Conservation (phyloP, 1,284 basidiomycete genomes). For the Bondarzewia mesenterica region DNA sequence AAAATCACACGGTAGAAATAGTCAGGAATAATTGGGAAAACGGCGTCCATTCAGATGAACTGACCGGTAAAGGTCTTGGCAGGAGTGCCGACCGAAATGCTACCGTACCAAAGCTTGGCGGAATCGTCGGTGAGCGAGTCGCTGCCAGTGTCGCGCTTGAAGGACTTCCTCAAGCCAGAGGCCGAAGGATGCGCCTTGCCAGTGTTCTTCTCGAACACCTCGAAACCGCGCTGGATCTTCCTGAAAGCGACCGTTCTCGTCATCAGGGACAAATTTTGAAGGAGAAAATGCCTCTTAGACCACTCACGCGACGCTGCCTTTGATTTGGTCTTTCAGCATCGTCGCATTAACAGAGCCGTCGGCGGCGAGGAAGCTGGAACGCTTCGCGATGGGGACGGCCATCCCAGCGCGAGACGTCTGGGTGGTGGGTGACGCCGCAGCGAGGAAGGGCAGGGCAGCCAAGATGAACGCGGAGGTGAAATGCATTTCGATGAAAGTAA, state of each 20-base stretch:
- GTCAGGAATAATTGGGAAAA: neutral
- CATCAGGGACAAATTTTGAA: too few relatives aligned
- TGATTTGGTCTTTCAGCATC: neutral
- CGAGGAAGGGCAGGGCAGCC: constrained; percentile 10
- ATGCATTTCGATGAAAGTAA: constrained; percentile 8
- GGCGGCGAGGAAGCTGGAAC: neutral
- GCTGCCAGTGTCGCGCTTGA: constrained; percentile 11
- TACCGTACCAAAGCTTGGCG: constrained; percentile 19
- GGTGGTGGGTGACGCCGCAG: constrained; percentile 9
- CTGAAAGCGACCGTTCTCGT: too few relatives aligned
- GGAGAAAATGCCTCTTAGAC: neutral
- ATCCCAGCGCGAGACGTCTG: neutral
- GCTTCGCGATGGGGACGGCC: constrained; percentile 8
- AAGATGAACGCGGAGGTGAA: constrained; percentile 11
- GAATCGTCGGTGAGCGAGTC: constrained; percentile 12
- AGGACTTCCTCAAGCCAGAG: neutral
- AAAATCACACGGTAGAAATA: neutral
- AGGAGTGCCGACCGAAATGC: constrained; percentile 21
- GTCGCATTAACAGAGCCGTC: neutral
- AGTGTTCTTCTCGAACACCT: constrained; percentile 9
- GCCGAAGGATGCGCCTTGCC: constrained; percentile 6
- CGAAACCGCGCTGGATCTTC: constrained; percentile 6
- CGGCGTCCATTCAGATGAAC: constrained; percentile 2
- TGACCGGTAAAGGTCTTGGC: constrained; percentile 15
- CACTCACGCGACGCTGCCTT: constrained; percentile 3